Percentiles rank a stretch among this genome's conserved stretches.
Evolutionary conservation across 1,284 basidiomycete species (phyloP).

Genomic region (Singerocomus rubriflavus): DNA sequence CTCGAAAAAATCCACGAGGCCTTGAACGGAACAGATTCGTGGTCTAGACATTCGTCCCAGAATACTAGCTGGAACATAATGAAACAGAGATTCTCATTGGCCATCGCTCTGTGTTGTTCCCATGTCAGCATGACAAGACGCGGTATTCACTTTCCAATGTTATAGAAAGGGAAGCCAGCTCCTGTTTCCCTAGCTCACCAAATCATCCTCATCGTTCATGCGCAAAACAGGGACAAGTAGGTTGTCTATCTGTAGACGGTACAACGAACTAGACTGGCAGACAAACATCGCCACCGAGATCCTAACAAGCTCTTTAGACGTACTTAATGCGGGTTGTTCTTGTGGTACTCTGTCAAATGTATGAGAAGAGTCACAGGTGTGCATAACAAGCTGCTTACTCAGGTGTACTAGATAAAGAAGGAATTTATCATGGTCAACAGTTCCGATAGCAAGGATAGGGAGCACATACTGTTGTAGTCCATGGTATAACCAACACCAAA

Average conservation of each 20-base stretch:
- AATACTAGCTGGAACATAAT: constrained; percentile 2
- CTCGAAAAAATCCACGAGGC: not conserved
- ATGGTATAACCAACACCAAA: constrained; percentile 86
- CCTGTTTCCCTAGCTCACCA: constrained; percentile 3
- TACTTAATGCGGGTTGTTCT: constrained; percentile 74
- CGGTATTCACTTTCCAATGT: not conserved
- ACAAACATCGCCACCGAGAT: constrained; percentile 1
- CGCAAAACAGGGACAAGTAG: constrained; percentile 9
- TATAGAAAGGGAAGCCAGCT: not conserved
- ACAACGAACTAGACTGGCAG: constrained; percentile 21
- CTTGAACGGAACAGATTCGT: not conserved
- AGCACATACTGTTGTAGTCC: constrained; percentile 84
- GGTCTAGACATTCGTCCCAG: not conserved
- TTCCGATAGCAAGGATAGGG: not conserved
- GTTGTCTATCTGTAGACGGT: constrained; percentile 25
- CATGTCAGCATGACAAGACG: constrained; percentile 1
- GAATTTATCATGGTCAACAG: constrained; percentile 3
- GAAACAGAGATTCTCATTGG: not conserved
- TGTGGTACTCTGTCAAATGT: constrained; percentile 70
- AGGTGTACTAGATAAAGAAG: constrained; percentile 59
- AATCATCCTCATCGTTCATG: constrained; percentile 6
- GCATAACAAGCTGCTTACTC: constrained; percentile 48
- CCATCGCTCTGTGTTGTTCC: not conserved
- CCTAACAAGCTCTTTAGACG: not conserved
- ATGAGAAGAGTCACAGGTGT: constrained; percentile 23